Evolutionary conservation across 2,329 filamentous ascomycete species (phyloP).

Genomic region (Pestalotiopsis sp.): DNA sequence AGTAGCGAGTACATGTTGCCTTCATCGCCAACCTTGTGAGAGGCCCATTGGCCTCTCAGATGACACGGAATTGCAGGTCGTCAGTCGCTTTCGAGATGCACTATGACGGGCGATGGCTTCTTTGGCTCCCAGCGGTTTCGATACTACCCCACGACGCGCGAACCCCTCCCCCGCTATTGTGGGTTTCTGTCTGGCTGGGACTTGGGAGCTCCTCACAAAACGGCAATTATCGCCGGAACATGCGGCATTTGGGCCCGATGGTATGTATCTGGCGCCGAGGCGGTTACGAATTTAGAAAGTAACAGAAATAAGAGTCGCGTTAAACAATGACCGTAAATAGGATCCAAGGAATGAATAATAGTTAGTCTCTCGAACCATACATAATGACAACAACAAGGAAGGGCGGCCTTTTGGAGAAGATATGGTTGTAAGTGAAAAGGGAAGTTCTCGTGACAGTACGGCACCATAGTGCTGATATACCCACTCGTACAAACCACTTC

Average conservation of each 20-base stretch:
- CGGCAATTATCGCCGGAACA: constrained; percentile 9
- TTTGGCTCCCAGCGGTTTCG: background rate
- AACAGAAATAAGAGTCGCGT: background rate
- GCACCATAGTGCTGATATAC: too few species aligned
- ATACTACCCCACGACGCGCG: background rate
- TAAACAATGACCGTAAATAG: background rate
- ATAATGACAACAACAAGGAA: too few species aligned
- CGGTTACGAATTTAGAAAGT: background rate
- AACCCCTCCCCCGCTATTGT: constrained; percentile 7
- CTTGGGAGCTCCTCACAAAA: background rate
- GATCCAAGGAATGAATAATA: too few species aligned
- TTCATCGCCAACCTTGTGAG: background rate
- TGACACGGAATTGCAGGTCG: background rate
- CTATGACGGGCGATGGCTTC: background rate
- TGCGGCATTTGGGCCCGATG: constrained; percentile 3
- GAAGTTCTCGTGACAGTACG: too few species aligned
- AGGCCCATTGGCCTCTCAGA: background rate
- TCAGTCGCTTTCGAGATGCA: background rate
- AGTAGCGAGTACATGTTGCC: background rate
- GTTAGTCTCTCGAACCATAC: too few species aligned
- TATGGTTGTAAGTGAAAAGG: too few species aligned
- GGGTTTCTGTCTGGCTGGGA: background rate
- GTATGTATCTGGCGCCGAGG: background rate
- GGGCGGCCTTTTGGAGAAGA: too few species aligned
- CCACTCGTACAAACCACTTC: too few species aligned